Evolutionary conservation across 371 early-diverging fungal genomes (phyloP), one percentile per base, ranked within the genome.

Genomic region (Coemansia sp.): DNA sequence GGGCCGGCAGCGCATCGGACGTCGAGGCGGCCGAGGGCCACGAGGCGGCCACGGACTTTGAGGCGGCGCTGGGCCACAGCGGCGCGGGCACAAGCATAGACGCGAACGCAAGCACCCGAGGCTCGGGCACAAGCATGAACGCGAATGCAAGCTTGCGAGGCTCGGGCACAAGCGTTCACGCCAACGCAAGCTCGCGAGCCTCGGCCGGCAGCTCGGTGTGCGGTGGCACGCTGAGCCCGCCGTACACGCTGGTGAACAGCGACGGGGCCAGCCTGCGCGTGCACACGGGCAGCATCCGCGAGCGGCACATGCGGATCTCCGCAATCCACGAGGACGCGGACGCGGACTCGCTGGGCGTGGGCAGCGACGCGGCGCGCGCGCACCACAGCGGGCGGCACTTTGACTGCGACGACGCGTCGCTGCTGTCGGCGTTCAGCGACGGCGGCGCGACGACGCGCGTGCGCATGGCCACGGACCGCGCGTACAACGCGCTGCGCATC

Each of bases 281-380:
- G 12, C 75, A 74, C 39, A 74, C 75, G 11, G 75, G 75, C 6
- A 74, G 75, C 34, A 74, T 74, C 9, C 65, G 75, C 36, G 74
- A 74, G 66, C 74, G 74, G 40, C 36, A 74, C 44, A 53, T 64
- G 14, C 58, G 69, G 3, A 63, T 63, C 9, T 57, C 69, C 29
- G 64, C 69, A 7, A 72, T 67, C 37, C 69, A 72, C 33, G 69
- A 69, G 42, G 72, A 64, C 40, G 64, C 60, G 39, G 69, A 69
- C 31, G 60, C 52, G 0, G 74, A 58, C 16, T 72, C 61, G 5
- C 29, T 61, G 2, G 14, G 34, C 34, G 18, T n/a, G 6, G 47
- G 32, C 34, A 51, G 51, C 46, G 24, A 16, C 14, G 32, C 10
- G 24, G 14, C 24, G n/a, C 37, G 37, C 11, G 3, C 11, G 55